Conservation (phyloP, 306 rosid genomes). For the Gleditsia sinensis region DNA sequence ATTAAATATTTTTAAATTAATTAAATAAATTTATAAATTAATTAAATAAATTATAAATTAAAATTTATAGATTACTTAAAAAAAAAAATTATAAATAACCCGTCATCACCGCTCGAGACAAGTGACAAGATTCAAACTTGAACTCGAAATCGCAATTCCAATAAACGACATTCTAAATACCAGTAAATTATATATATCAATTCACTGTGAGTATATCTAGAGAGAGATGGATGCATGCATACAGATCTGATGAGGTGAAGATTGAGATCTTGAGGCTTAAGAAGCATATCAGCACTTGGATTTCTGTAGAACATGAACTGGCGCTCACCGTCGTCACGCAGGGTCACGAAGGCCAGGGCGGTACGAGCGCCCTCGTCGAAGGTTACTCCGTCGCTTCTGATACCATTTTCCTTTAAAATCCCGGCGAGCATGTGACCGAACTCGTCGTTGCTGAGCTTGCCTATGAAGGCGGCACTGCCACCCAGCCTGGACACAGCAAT, state of each 20-base stretch:
- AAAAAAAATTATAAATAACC: too few species aligned
- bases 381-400: slow-evolving; percentile 61
- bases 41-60: too few species aligned
- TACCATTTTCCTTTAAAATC: slow-evolving; percentile 74
- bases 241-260: slow-evolving; percentile 89
- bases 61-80: too few species aligned
- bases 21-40: too few species aligned
- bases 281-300: slow-evolving; percentile 97
- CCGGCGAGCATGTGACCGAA: slow-evolving; percentile 95
- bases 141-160: too few species aligned
- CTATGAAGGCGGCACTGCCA: slow-evolving; percentile 81
- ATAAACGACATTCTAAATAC: too few species aligned
- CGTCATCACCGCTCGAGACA: too few species aligned
- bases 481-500: slow-evolving; percentile 89
- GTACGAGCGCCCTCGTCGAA: slow-evolving; percentile 90
- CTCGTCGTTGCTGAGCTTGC: slow-evolving; percentile 94
- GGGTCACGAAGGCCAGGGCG: slow-evolving; percentile 91
- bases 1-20: too few species aligned
- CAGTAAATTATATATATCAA: too few species aligned
- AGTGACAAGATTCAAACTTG: too few species aligned
- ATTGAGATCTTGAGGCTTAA: slow-evolving; percentile 79
- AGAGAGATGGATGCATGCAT: slow-evolving; percentile 36
- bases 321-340: slow-evolving; percentile 94
- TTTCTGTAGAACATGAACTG: slow-evolving; percentile 98
- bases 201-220: too few species aligned